phyloP scores from a whole-genome alignment of 139 green algal genomes.

The Spirogloea muscicola region DNA sequence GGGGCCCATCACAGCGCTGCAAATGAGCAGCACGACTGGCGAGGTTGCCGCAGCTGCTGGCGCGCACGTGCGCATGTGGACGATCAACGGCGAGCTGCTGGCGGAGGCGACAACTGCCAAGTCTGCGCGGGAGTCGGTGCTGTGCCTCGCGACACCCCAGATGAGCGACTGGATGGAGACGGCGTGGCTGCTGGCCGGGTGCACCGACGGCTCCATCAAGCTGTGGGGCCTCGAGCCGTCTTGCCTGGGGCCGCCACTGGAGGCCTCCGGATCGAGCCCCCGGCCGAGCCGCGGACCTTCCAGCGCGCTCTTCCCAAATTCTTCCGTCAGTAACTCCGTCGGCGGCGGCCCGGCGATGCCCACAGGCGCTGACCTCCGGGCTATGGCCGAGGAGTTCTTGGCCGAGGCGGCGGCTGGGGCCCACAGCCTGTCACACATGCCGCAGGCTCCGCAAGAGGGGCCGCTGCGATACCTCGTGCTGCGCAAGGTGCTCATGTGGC shows the following conservation, averaged over 20 bases:
- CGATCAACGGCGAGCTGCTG: constrained; percentile 43
- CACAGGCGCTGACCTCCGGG: constrained; percentile 6
- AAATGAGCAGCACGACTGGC: constrained; percentile 33
- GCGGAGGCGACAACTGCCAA: constrained; percentile 15
- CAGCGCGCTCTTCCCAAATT: too few species aligned
- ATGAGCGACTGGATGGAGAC: constrained; percentile 36
- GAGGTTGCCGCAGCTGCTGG: constrained; percentile 20
- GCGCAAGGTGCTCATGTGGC: constrained; percentile 24
- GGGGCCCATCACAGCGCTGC: constrained; percentile 14
- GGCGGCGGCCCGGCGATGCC: too few species aligned
- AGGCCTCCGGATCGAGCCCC: too few species aligned
- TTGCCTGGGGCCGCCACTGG: too few species aligned
- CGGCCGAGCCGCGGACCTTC: too few species aligned
- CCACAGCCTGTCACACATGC: background rate
- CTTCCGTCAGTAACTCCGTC: too few species aligned
- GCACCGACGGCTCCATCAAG: constrained; percentile 27
- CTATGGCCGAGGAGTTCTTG: constrained; percentile 16
- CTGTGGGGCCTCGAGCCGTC: constrained; percentile 37
- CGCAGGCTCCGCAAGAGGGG: background rate
- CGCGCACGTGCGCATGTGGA: constrained; percentile 27
- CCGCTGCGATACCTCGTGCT: constrained; percentile 24
- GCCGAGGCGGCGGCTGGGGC: background rate
- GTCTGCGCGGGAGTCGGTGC: constrained; percentile 1
- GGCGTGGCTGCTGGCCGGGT: constrained; percentile 20
- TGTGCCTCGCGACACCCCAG: constrained; percentile 16